phyloP scores from a whole-genome alignment of 2,329 filamentous ascomycete species.

The Fusarium annulatum region DNA sequence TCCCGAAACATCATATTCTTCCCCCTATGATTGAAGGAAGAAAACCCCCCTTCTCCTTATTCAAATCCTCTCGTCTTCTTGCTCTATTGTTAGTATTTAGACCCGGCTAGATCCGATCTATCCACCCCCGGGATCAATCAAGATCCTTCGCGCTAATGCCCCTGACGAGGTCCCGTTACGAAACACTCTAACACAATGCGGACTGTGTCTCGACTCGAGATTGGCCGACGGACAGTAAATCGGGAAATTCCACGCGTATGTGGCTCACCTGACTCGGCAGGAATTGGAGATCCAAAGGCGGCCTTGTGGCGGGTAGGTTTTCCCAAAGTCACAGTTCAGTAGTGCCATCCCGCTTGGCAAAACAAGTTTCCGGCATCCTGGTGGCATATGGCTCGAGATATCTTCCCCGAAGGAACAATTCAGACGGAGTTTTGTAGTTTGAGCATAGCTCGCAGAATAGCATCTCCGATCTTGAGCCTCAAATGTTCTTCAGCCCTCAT shows the following conservation, averaged over 20 bases:
- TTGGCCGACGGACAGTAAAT: not conserved
- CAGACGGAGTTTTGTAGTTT: not conserved
- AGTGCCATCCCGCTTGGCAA: not conserved
- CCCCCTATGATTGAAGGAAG: not conserved
- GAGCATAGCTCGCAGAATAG: not conserved
- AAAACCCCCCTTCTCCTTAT: not conserved
- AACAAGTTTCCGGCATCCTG: not conserved
- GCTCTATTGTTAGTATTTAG: not conserved
- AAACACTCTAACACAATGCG: not conserved
- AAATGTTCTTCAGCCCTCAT: not conserved
- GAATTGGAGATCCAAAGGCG: not conserved
- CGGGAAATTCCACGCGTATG: not conserved
- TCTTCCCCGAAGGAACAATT: not conserved
- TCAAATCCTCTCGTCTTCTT: not conserved
- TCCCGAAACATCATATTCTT: not conserved
- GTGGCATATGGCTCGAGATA: not conserved
- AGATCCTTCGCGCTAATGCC: constrained; percentile 7
- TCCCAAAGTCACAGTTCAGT: not conserved
- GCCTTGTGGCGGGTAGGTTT: constrained; percentile 1
- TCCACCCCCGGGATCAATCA: constrained; percentile 6
- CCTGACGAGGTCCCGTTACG: not conserved
- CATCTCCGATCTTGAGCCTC: not conserved
- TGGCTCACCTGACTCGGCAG: not conserved
- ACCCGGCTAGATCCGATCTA: not conserved
- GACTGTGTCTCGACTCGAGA: not conserved